A percentile compares a stretch with the other conserved stretches of the same genome.
These are phyloP conservation scores for Apostasia ramifera DNA, from an alignment of 106 monocot genomes.

Conservation along the genomic window DNA sequence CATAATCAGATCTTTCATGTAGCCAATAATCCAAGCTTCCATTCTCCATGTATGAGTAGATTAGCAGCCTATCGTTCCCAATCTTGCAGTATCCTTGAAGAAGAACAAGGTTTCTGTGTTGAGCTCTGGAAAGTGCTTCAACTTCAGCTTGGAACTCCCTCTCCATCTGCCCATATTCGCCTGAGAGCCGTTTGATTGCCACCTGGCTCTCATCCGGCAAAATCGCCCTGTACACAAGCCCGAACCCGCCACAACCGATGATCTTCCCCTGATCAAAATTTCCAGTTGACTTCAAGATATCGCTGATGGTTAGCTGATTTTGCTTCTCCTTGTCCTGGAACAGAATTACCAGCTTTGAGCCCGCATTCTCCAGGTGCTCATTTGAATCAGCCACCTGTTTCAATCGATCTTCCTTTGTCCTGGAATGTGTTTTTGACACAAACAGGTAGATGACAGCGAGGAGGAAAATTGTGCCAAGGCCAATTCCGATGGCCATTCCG, in stretches of 20 bases:
- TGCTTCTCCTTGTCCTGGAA: conserved; percentile 51
- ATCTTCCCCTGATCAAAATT: conserved; percentile 57
- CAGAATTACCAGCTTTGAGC: conserved; percentile 40
- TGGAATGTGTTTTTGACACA: conserved; percentile 26
- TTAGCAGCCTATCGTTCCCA: conserved; percentile 51
- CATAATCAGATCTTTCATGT: conserved; percentile 50
- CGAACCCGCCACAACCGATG: conserved; percentile 71
- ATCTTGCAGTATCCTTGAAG: conserved; percentile 62
- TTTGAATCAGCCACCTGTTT: conserved; percentile 31
- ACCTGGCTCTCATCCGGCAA: conserved; percentile 42
- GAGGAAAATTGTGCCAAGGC: conserved; percentile 28
- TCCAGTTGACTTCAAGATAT: conserved; percentile 44
- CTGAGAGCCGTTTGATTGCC: conserved; percentile 68
- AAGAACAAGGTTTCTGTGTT: conserved; percentile 58
- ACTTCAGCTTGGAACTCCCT: conserved; percentile 77
- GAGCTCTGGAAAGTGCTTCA: conserved; percentile 58
- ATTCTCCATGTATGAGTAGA: conserved; percentile 82
- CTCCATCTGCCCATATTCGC: conserved; percentile 65
- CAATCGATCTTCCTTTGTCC: conserved; percentile 18
- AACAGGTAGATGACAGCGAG: conserved; percentile 24
- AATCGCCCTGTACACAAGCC: conserved; percentile 54
- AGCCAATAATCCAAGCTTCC: conserved; percentile 84
- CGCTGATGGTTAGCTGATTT: conserved; percentile 25
- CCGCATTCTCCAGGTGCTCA: conserved; percentile 11
- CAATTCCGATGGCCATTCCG: conserved; percentile 33